Percentiles rank a stretch among this genome's conserved stretches.
Conservation (phyloP, 2,329 filamentous ascomycete genomes). For the Zasmidium cellare region DNA sequence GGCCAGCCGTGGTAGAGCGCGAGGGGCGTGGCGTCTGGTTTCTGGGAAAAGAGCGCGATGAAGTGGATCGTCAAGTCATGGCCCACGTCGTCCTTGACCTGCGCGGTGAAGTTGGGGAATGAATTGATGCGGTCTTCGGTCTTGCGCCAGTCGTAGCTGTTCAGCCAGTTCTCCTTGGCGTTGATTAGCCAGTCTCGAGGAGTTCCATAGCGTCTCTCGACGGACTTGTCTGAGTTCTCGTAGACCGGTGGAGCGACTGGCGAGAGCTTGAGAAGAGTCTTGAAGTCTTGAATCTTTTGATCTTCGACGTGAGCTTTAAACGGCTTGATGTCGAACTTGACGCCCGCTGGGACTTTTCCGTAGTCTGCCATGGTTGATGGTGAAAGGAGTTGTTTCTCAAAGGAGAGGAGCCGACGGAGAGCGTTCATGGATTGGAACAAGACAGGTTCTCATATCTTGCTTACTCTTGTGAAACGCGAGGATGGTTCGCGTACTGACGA, state of each 20-base stretch:
- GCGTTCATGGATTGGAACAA: conserved; percentile 11
- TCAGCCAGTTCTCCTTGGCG: conserved; percentile 38
- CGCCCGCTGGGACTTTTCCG: conserved; percentile 36
- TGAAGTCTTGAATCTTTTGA: conserved; percentile 47
- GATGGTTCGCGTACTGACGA: no score
- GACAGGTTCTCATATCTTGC: background rate
- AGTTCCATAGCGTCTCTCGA: conserved; percentile 44
- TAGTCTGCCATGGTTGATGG: conserved; percentile 20
- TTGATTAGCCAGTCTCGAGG: conserved; percentile 48
- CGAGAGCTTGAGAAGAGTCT: conserved; percentile 49
- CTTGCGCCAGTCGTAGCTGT: conserved; percentile 39
- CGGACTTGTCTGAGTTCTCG: conserved; percentile 41
- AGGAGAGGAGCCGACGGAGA: conserved; percentile 18
- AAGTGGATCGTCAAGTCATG: conserved; percentile 52
- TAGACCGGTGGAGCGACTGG: conserved; percentile 51
- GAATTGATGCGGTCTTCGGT: conserved; percentile 23
- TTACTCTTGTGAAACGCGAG: background rate
- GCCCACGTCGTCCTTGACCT: conserved; percentile 34
- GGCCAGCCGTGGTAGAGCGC: conserved; percentile 41
- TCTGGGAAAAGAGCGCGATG: conserved; percentile 54
- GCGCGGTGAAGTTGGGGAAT: conserved; percentile 23
- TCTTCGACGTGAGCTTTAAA: conserved; percentile 48
- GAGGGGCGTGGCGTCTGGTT: conserved; percentile 39
- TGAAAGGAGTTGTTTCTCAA: conserved; percentile 13
- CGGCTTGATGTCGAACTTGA: conserved; percentile 39